Base-by-base conservation (phyloP, 1,284 basidiomycete species). In the Thecaphora thlaspeos region DNA sequence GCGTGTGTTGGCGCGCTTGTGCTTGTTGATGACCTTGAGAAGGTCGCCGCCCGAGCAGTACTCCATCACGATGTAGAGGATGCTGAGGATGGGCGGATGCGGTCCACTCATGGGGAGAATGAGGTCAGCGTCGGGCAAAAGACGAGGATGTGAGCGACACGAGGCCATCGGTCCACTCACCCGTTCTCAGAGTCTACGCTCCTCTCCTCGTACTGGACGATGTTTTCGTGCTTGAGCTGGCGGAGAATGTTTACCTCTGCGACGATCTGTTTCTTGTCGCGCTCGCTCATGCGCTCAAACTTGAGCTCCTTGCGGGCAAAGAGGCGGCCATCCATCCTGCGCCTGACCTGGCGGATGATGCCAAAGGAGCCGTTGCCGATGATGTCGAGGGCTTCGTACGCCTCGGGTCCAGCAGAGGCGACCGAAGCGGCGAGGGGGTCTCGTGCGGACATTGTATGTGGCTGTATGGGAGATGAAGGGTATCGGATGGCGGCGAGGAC, bases 231-330 rank as follows among this genome's bases (percentile, higher is more conserved):
- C 69, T 90, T 85, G 18, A 97, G 82, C 69, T 92, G 90, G 79
- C 95, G 94, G 54, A 97, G 84, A 68, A 97, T 98, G 75, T 95
- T 95, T 41, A 97, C 93, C 85, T 98, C 94, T n/a, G 92, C 86
- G 4, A 94, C 88, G 55, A 97, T 92, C 78, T 97, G 94, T 76
- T 90, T 90, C 68, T 89, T 83, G 78, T 95, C 92, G 48, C 90
- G 84, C 76, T 94, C 90, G 44, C 84, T 88, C 92, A 95, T 95
- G 59, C 87, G 84, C 68, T 91, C 90, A 79, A 95, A 97, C 79
- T 95, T 91, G 68, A 98, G 85, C 78, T 97, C 91, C 77, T 97
- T 96, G 39, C 91, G 82, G 1, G 93, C 94, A 69, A 93, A 88
- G 42, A 91, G 81, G 88, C 91, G 75, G 43, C 90, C 90, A 79